These are phyloP conservation scores for Juglanconis oblonga DNA, from an alignment of 2,329 filamentous ascomycete species.

Conservation along the genomic window DNA sequence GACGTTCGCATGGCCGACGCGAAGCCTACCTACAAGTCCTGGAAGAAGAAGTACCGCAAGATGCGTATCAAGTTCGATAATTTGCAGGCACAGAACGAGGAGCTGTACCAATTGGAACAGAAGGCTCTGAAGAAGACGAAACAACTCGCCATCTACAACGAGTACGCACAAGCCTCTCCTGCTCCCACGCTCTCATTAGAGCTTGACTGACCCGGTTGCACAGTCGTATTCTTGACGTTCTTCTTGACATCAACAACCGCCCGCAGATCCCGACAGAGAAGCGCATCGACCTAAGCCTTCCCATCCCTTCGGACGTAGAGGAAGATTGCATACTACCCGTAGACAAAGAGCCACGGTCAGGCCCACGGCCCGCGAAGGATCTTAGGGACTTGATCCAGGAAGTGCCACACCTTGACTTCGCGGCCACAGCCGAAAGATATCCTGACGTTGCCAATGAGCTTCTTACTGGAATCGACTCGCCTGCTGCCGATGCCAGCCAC, in stretches of 20 bases:
- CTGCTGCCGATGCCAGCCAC: conserved; percentile 41
- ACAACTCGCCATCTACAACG: conserved; percentile 84
- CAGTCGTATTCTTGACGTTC: conserved; percentile 83
- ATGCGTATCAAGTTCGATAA: conserved; percentile 78
- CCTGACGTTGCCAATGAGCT: conserved; percentile 54
- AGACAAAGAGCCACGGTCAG: conserved; percentile 63
- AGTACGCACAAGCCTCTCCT: conserved; percentile 55
- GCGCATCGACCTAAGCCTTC: conserved; percentile 67
- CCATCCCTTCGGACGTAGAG: conserved; percentile 39
- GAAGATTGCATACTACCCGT: conserved; percentile 71
- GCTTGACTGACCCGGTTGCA: conserved; percentile 20
- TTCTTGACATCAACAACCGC: conserved; percentile 85
- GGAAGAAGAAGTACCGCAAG: conserved; percentile 94
- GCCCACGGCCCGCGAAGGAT: conserved; percentile 44
- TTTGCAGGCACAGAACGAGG: conserved; percentile 76
- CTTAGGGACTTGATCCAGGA: conserved; percentile 49
- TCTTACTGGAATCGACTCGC: conserved; percentile 35
- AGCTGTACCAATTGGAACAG: conserved; percentile 77
- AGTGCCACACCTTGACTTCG: conserved; percentile 50
- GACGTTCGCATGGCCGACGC: conserved; percentile 36
- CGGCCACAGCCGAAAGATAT: conserved; percentile 59
- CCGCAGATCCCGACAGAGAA: conserved; percentile 72
- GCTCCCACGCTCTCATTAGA: background rate
- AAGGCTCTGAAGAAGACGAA: conserved; percentile 78
- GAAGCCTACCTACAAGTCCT: conserved; percentile 61